Evolutionary conservation across 2,329 filamentous ascomycete species (phyloP), one percentile per base, ranked within the genome.

Genomic region (Fusarium lateritium): DNA sequence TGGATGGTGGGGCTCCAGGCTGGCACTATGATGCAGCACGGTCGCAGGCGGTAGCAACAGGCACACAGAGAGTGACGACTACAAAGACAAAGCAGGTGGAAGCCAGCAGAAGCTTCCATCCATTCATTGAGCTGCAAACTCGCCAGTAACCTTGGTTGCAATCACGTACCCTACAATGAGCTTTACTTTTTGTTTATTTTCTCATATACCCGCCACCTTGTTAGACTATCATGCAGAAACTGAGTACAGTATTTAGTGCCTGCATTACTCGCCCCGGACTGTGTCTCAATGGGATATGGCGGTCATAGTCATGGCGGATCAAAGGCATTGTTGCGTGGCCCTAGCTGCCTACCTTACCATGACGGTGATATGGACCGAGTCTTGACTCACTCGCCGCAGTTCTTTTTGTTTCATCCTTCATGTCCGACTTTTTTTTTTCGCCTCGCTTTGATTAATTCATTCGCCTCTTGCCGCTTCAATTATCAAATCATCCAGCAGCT

Each of bases 51-150:
- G 68, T 64, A 67, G 61, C 61, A 67, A 56, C 72, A 74, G 72
- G 69, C 72, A 73, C 64, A 68, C 69, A 50, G 45, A 61, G 66
- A 74, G 72, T 74, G 72, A 74, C 72, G 72, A 74, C 68, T 71
- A 44, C 63, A 46, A 62, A 59, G 49, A 59, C 63, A 69, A 62
- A 70, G 74, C 76, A 50, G 50, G 53, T 70, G 50, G 68, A 70
- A 70, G 22, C 68, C 59, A 50, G 46, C 61, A 70, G 68, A 70
- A 70, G 64, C 64, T 70, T 70, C 67, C 65, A 31, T 31, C 28
- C 28, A 31, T 26, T 26, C 26, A 70, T 68, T 62, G 9, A 33
- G 21, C 8, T 7, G 15, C 28, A 31, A 31, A 11, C 28, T 31
- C 19, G 28, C 19, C 22, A 17, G 42, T 17, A 26, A n/a, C 22